A percentile compares a stretch with the other conserved stretches of the same genome.
Conservation (phyloP, 768 basidiomycete species). For the Crassisporium funariophilum region DNA sequence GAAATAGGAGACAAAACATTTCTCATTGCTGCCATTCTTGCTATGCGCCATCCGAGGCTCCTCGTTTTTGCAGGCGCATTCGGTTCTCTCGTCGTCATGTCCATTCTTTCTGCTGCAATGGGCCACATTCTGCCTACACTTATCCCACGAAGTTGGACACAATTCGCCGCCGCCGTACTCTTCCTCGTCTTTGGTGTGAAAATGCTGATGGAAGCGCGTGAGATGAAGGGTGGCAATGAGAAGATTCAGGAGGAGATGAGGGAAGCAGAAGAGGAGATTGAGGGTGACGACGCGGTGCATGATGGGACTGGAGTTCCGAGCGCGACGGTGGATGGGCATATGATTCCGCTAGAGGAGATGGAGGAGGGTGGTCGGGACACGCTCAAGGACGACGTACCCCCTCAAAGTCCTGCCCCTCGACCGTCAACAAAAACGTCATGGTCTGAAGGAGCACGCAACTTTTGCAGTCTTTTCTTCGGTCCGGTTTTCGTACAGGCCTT, state of each 20-base stretch:
- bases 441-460: conserved; percentile 74
- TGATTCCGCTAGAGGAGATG: conserved; percentile 70
- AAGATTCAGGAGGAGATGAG: conserved; percentile 94
- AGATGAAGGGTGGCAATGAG: conserved; percentile 75
- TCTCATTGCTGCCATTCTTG: conserved; percentile 81
- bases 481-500: conserved; percentile 97
- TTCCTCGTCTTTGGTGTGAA: conserved; percentile 90
- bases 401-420: not conserved
- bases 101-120: conserved; percentile 89
- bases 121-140: conserved; percentile 88
- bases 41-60: conserved; percentile 88
- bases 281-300: conserved; percentile 66
- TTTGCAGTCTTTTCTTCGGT: conserved; percentile 79
- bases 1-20: conserved; percentile 98
- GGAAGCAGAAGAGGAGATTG: conserved; percentile 95
- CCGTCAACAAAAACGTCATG: conserved; percentile 23
- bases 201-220: conserved; percentile 84
- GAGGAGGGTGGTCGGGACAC: conserved; percentile 61
- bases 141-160: conserved; percentile 69
- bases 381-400: not conserved
- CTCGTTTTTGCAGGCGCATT: conserved; percentile 90
- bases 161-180: conserved; percentile 72
- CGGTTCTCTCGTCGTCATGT: conserved; percentile 88
- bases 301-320: conserved; percentile 40
- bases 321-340: conserved; percentile 28